Evolutionary conservation across 176 grass and related monocot genomes (phyloP).

Genomic region (Oryza longistaminata): DNA sequence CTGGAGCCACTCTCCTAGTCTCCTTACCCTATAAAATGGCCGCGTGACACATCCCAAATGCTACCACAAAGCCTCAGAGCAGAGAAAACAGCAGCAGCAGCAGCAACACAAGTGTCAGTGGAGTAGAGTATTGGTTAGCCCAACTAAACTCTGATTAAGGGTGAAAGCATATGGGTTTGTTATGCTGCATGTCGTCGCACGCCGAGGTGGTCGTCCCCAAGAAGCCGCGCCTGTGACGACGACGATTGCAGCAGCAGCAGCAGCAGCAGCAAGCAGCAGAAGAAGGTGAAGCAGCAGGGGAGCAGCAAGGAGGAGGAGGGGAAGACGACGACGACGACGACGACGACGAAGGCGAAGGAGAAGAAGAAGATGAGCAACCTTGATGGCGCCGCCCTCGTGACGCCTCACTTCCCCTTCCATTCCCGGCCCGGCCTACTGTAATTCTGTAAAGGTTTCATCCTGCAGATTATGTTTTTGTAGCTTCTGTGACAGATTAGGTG

Average conservation of each 20-base stretch:
- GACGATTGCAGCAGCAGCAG: neutral
- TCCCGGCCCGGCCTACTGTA: neutral
- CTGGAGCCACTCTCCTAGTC: neutral
- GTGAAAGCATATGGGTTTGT: constrained; percentile 25
- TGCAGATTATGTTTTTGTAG: neutral
- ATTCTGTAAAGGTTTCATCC: neutral
- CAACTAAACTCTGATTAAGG: neutral
- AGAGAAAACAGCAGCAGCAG: neutral
- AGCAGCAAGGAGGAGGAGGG: neutral
- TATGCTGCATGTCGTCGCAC: constrained; percentile 29
- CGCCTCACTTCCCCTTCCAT: neutral
- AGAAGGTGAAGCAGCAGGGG: neutral
- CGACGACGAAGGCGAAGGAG: neutral
- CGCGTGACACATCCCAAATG: neutral
- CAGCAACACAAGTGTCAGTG: neutral
- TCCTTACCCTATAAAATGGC: constrained; percentile 10
- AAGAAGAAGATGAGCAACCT: constrained; percentile 4
- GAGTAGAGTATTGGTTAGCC: too few relatives aligned
- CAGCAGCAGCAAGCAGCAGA: neutral
- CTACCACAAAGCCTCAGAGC: neutral
- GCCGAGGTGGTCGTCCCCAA: constrained; percentile 41
- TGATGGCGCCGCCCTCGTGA: neutral
- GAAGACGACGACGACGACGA: too few relatives aligned
- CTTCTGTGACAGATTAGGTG: neutral
- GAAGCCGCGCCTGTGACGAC: neutral